phyloP scores from a whole-genome alignment of 2,329 filamentous ascomycete genomes.

The Fusarium burgessii region DNA sequence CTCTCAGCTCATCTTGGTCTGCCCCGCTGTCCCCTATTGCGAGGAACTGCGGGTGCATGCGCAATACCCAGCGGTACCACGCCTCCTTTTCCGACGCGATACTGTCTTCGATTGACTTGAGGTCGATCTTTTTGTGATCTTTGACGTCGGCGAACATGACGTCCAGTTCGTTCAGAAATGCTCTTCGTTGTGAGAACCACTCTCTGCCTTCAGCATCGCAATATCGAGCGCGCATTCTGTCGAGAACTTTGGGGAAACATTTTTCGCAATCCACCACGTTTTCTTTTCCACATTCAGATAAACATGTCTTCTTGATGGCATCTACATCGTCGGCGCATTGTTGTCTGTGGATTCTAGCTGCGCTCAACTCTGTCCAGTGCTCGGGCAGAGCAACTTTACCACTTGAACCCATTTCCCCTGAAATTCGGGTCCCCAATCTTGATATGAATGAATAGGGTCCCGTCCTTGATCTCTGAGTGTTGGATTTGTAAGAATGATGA shows the following conservation, averaged over 20 bases:
- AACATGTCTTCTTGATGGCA: constrained; percentile 58
- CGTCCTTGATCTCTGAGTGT: not conserved
- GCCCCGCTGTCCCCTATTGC: constrained; percentile 48
- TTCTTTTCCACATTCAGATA: constrained; percentile 56
- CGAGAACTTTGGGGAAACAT: constrained; percentile 62
- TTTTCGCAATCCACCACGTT: constrained; percentile 60
- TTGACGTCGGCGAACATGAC: constrained; percentile 62
- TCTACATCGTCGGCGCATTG: constrained; percentile 58
- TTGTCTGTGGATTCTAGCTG: constrained; percentile 48
- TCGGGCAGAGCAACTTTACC: constrained; percentile 51
- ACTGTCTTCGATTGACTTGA: constrained; percentile 61
- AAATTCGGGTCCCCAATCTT: not conserved
- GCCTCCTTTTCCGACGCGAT: constrained; percentile 64
- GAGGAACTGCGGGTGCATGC: constrained; percentile 55
- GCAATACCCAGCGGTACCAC: constrained; percentile 63
- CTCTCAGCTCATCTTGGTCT: constrained; percentile 50
- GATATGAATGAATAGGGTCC: not conserved
- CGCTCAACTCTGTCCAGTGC: constrained; percentile 55
- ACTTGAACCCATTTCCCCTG: constrained; percentile 41
- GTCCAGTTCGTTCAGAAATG: constrained; percentile 64
- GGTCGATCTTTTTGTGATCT: constrained; percentile 55
- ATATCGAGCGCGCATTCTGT: constrained; percentile 57
- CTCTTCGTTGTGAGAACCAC: constrained; percentile 64
- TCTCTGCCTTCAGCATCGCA: constrained; percentile 54
- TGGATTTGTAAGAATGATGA: not conserved